Conservation (phyloP, 176 grass and related monocot genomes). For the Elymus sibiricus region DNA sequence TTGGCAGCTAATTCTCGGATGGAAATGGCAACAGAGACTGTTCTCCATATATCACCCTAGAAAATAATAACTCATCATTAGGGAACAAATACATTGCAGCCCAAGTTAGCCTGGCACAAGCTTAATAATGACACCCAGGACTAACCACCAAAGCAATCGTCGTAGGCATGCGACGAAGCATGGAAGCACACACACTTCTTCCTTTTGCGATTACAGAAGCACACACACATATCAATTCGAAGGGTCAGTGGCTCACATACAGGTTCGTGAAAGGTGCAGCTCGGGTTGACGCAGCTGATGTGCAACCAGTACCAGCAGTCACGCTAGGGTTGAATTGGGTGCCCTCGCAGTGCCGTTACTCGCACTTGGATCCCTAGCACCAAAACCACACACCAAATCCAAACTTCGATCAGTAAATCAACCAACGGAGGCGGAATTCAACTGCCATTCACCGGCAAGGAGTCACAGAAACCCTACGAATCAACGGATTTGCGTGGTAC, state of each 20-base stretch:
- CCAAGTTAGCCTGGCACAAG: neutral
- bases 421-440: neutral
- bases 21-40: too few species aligned
- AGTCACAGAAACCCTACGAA: neutral
- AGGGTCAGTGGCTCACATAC: constrained; percentile 36
- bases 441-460: neutral
- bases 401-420: neutral
- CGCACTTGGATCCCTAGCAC: constrained; percentile 32
- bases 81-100: neutral
- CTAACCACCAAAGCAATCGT: neutral
- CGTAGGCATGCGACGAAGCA: neutral
- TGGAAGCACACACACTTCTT: neutral
- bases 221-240: neutral
- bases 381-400: neutral
- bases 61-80: too few species aligned
- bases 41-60: too few species aligned
- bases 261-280: constrained; percentile 39
- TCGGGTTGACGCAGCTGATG: constrained; percentile 40
- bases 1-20: too few species aligned
- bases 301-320: constrained; percentile 48
- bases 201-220: neutral
- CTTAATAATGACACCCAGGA: neutral
- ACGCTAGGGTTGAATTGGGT: constrained; percentile 31
- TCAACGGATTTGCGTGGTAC: constrained; percentile 12
- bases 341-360: constrained; percentile 41